Conservation (phyloP, 2,329 filamentous ascomycete genomes). For the Fusarium dimerum region DNA sequence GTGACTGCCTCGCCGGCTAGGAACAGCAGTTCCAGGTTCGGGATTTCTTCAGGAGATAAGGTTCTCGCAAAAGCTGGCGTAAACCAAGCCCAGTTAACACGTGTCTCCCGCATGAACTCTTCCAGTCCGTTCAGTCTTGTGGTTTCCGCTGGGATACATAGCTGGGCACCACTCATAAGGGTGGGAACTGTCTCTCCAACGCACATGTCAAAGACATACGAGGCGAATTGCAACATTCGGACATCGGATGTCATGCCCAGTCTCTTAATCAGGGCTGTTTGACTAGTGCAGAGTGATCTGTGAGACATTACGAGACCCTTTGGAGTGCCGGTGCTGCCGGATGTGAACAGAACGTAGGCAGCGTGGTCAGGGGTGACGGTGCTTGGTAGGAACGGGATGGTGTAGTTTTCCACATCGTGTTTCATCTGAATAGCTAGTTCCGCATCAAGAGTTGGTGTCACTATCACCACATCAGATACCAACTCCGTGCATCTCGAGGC, state of each 20-base stretch:
- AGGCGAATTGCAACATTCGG: neutral
- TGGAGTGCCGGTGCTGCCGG: conserved; percentile 1
- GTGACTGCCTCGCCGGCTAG: too few species aligned
- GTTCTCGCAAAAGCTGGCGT: too few species aligned
- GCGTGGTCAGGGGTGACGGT: too few species aligned
- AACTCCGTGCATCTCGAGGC: too few species aligned
- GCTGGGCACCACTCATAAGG: neutral
- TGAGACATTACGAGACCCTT: conserved; percentile 2
- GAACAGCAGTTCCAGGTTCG: too few species aligned
- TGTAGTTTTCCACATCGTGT: too few species aligned
- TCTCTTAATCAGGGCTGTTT: neutral
- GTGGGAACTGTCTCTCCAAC: neutral
- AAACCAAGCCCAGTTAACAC: neutral
- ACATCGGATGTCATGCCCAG: neutral
- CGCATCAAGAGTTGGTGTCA: too few species aligned
- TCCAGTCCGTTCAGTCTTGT: neutral
- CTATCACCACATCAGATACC: too few species aligned
- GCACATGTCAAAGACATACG: neutral
- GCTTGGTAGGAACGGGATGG: too few species aligned
- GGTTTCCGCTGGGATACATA: neutral
- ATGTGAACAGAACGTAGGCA: too few species aligned
- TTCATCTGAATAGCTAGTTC: too few species aligned
- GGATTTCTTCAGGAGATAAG: too few species aligned
- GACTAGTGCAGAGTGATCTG: neutral
- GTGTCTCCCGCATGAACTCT: neutral